Conservation (phyloP, 2,329 filamentous ascomycete species). For the Penicillium concentricum region DNA sequence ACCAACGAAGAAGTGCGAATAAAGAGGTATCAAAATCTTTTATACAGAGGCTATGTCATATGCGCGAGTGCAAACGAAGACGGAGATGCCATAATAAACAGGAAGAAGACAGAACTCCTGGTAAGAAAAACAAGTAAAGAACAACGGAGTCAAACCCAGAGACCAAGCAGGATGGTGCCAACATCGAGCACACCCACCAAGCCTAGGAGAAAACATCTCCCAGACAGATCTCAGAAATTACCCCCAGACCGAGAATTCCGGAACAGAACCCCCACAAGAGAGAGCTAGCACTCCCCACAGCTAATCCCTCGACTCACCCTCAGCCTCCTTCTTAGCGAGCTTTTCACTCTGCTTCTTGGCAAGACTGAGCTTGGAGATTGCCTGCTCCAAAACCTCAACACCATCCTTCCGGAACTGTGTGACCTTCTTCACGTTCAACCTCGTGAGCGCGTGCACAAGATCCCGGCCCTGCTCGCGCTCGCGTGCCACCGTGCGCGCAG, state of each 20-base stretch:
- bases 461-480: slow-evolving; percentile 53
- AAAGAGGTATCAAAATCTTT: slow-evolving; percentile 24
- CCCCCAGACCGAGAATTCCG: not conserved
- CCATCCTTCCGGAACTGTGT: slow-evolving; percentile 71
- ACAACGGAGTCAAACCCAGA: slow-evolving; percentile 7
- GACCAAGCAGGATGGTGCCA: not conserved
- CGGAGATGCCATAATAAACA: slow-evolving; percentile 18
- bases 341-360: slow-evolving; percentile 28
- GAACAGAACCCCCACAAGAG: not conserved
- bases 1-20: not conserved
- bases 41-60: slow-evolving; percentile 32
- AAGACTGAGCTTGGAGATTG: slow-evolving; percentile 59
- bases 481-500: slow-evolving; percentile 76
- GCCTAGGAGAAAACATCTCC: slow-evolving; percentile 2
- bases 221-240: not conserved
- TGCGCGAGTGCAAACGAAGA: slow-evolving; percentile 16
- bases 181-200: not conserved
- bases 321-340: slow-evolving; percentile 35
- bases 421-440: slow-evolving; percentile 78
- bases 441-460: slow-evolving; percentile 67
- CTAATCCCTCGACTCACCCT: slow-evolving; percentile 7
- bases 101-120: slow-evolving; percentile 21
- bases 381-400: slow-evolving; percentile 63
- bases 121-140: slow-evolving; percentile 10
- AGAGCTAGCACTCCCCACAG: not conserved